Evolutionary conservation across 805 yeast species (phyloP).

Genomic region (Tetrapisispora iriomotensis): DNA sequence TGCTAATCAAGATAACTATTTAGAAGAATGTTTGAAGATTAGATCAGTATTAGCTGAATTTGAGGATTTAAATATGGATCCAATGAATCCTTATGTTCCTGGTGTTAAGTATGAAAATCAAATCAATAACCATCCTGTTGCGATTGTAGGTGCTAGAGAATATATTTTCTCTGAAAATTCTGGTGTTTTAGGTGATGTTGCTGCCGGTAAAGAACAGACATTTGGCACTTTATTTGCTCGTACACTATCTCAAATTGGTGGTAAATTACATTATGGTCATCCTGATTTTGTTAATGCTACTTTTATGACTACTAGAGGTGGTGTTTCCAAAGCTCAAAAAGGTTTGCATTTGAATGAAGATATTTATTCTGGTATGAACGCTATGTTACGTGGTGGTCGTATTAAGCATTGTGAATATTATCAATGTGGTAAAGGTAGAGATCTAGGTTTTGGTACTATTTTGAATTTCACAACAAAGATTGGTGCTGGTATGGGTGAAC

Average conservation of each 20-base stretch:
- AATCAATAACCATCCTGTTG: constrained; percentile 74
- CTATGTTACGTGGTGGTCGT: constrained; percentile 80
- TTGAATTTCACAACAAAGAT: constrained; percentile 89
- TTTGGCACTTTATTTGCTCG: constrained; percentile 93
- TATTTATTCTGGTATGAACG: constrained; percentile 92
- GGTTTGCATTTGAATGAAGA: constrained; percentile 92
- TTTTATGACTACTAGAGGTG: constrained; percentile 92
- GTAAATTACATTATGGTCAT: constrained; percentile 91
- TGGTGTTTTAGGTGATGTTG: constrained; percentile 90
- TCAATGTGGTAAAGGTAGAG: constrained; percentile 96
- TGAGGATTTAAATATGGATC: constrained; percentile 59
- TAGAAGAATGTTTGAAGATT: constrained; percentile 88
- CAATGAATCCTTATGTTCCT: constrained; percentile 47
- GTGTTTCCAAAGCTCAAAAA: constrained; percentile 89
- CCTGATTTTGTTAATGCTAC: constrained; percentile 89
- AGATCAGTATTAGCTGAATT: constrained; percentile 82
- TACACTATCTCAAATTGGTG: constrained; percentile 87
- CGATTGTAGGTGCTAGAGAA: constrained; percentile 91
- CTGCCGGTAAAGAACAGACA: constrained; percentile 96
- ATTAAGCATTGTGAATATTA: constrained; percentile 92
- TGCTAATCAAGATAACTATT: constrained; percentile 91
- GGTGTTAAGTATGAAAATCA: constrained; percentile 37
- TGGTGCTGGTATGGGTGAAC: constrained; percentile 99
- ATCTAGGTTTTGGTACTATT: constrained; percentile 85
- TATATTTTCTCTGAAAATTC: constrained; percentile 87